A percentile compares a stretch with the other conserved stretches of the same genome.
phyloP scores from a whole-genome alignment of 225 moss, liverwort and hornwort genomes.

The Marchantia paleacea region DNA sequence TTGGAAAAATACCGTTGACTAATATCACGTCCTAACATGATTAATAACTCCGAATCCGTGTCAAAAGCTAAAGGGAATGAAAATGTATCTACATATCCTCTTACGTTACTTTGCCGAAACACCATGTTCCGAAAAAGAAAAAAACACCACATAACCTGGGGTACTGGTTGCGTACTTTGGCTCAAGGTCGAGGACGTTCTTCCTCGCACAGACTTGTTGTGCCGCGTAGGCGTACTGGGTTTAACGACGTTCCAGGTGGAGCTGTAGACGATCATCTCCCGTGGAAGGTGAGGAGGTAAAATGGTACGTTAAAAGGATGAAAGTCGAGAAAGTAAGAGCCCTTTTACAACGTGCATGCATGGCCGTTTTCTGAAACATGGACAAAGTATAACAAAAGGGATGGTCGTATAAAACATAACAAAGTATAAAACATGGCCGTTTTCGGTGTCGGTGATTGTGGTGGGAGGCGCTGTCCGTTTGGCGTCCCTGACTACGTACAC shows the following conservation, averaged over 20 bases:
- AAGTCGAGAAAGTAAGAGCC: neutral
- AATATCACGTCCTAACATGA: too few relatives aligned
- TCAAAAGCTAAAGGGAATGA: too few relatives aligned
- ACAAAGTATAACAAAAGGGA: too few relatives aligned
- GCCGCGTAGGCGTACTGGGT: neutral
- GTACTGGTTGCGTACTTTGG: too few relatives aligned
- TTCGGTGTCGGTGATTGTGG: neutral
- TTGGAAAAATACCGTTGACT: too few relatives aligned
- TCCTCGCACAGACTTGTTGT: neutral
- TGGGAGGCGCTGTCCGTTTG: neutral
- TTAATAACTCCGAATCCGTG: too few relatives aligned
- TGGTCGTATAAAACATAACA: too few relatives aligned
- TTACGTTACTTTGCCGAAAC: too few relatives aligned
- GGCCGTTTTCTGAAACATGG: conserved; percentile 19
- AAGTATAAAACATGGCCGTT: conserved; percentile 23
- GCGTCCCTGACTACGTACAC: neutral
- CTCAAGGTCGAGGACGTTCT: too few relatives aligned
- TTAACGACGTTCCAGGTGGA: neutral
- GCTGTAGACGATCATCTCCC: neutral
- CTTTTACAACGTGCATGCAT: conserved; percentile 11
- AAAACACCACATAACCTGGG: too few relatives aligned
- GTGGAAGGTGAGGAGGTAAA: neutral
- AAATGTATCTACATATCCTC: too few relatives aligned
- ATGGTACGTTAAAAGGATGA: neutral
- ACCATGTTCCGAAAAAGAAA: too few relatives aligned